Percentiles rank a stretch among this genome's conserved stretches.
Evolutionary conservation across 371 early-diverging fungal species (phyloP).

Genomic region (Circinella umbellata): DNA sequence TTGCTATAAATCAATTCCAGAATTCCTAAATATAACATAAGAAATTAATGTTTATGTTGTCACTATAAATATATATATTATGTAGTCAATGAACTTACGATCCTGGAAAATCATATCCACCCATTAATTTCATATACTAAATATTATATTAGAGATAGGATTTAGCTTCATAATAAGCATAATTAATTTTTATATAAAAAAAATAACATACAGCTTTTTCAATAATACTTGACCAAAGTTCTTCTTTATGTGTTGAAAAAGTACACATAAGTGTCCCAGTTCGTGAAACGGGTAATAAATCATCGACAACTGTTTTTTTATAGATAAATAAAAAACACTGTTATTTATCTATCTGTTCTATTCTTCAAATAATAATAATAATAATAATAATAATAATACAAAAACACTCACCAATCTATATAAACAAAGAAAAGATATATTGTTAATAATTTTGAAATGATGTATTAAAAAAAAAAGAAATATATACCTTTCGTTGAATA

Average conservation of each 20-base stretch:
- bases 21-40: constrained; percentile 57
- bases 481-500: constrained; percentile 79
- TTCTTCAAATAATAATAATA: no score
- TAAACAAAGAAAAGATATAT: not conserved
- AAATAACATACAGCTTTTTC: constrained; percentile 88
- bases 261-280: constrained; percentile 84
- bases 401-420: constrained; percentile 11
- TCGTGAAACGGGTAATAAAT: constrained; percentile 80
- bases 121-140: constrained; percentile 90
- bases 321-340: not conserved
- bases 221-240: constrained; percentile 87
- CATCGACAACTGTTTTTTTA: constrained; percentile 76
- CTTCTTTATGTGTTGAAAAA: constrained; percentile 76
- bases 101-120: constrained; percentile 94
- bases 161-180: no score
- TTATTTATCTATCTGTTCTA: no score
- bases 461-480: no score
- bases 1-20: constrained; percentile 87
- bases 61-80: not conserved
- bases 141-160: no score
- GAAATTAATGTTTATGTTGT: no score
- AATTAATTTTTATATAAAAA: no score
- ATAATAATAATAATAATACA: no score
- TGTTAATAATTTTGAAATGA: not conserved
- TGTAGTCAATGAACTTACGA: no score